Conservation (phyloP, 164 flowering plant genomes). For the Kalanchoe fedtschenkoi region DNA sequence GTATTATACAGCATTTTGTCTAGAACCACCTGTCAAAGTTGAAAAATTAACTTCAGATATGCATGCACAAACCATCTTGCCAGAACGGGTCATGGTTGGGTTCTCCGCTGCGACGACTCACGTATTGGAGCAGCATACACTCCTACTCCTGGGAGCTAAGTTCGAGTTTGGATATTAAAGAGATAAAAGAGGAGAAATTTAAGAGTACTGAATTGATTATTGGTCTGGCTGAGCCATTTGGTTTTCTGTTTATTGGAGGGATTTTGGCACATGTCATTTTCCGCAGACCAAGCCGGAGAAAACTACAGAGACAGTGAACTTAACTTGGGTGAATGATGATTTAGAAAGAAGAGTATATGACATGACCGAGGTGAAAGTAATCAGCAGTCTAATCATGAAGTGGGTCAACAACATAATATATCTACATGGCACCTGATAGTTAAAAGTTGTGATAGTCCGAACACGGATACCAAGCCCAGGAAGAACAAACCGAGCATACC, state of each 20-base stretch:
- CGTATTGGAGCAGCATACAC: conserved; percentile 13
- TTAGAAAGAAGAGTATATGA: conserved; percentile 36
- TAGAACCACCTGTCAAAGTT: too few species aligned
- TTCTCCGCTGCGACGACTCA: conserved; percentile 23
- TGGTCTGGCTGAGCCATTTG: too few species aligned
- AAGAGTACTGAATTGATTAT: not conserved
- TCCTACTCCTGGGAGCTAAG: not conserved
- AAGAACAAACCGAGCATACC: not conserved
- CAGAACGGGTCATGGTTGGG: conserved; percentile 27
- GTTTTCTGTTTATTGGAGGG: too few species aligned
- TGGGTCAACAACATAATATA: conserved; percentile 28
- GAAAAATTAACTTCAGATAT: too few species aligned
- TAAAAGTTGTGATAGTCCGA: not conserved
- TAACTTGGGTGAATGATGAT: conserved; percentile 20
- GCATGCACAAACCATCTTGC: too few species aligned
- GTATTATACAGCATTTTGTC: too few species aligned
- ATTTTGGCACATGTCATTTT: too few species aligned
- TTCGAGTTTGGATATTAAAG: not conserved
- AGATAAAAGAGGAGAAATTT: not conserved
- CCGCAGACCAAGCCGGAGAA: too few species aligned
- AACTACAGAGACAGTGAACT: too few species aligned
- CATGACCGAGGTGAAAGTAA: conserved; percentile 31
- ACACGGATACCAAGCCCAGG: not conserved
- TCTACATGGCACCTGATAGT: conserved; percentile 51
- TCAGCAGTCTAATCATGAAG: conserved; percentile 34